Conservation (phyloP, 2,329 filamentous ascomycete species). For the Fusarium udum region DNA sequence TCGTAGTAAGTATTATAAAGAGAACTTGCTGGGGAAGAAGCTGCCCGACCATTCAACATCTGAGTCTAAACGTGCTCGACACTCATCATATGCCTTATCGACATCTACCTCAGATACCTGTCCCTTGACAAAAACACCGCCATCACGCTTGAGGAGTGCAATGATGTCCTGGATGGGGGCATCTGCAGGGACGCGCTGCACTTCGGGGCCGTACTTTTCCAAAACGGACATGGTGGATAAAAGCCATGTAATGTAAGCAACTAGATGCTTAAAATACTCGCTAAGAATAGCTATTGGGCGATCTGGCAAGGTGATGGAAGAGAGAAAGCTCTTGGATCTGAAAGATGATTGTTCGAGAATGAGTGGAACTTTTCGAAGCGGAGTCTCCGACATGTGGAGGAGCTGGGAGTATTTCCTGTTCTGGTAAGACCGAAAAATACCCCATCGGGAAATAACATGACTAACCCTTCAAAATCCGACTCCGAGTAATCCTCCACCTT, state of each 20-base stretch:
- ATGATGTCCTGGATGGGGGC: not conserved
- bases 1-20: too few relatives aligned
- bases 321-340: not conserved
- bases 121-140: not conserved
- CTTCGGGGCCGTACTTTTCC: not conserved
- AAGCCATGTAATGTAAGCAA: too few relatives aligned
- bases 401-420: not conserved
- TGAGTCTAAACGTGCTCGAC: not conserved
- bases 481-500: not conserved
- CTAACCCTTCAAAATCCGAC: not conserved
- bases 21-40: conserved; percentile 12
- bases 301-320: not conserved
- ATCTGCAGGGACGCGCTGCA: not conserved
- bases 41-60: not conserved
- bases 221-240: not conserved
- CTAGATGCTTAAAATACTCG: not conserved
- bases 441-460: not conserved
- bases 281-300: not conserved
- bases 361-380: not conserved
- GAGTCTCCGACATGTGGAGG: not conserved
- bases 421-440: not conserved
- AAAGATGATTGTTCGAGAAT: not conserved
- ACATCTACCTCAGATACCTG: not conserved
- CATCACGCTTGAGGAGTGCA: conserved; percentile 9
- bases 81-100: conserved; percentile 1